Conservation (phyloP, 768 basidiomycete species). For the Pleurotus sapidus region DNA sequence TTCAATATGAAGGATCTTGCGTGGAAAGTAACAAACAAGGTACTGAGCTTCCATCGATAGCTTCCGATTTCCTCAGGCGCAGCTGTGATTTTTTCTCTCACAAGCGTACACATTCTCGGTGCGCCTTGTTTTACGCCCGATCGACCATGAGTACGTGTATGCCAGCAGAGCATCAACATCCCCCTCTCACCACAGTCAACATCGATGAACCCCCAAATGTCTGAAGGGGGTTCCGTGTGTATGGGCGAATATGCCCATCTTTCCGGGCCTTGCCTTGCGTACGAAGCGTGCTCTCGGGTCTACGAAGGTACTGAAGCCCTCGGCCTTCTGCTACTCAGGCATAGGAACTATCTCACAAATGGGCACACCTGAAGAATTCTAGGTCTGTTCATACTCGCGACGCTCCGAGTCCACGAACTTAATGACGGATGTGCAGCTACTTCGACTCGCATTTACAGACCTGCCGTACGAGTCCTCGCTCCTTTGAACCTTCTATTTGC, state of each 20-base stretch:
- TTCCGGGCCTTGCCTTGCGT: neutral
- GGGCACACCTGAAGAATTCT: neutral
- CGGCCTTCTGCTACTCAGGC: neutral
- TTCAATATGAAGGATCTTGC: neutral
- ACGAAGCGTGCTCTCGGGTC: neutral
- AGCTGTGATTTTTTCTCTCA: neutral
- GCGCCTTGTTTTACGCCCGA: neutral
- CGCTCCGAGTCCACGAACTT: neutral
- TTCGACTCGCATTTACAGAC: neutral
- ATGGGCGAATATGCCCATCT: neutral
- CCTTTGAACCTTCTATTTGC: no score
- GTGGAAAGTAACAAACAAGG: neutral
- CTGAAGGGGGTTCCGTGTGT: neutral
- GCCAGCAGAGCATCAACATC: neutral
- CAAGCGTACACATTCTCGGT: neutral
- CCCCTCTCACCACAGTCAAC: neutral
- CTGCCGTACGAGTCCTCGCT: no score
- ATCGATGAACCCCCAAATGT: neutral
- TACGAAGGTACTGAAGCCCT: neutral
- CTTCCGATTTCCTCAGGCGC: neutral
- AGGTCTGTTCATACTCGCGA: neutral
- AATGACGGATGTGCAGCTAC: neutral
- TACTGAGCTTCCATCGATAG: conserved; percentile 1
- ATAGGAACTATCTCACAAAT: conserved; percentile 3
- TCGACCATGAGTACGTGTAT: neutral